Evolutionary conservation across 805 yeast species (phyloP), one percentile per base, ranked within the genome.

Genomic region (Komagataella kurtzmanii): DNA sequence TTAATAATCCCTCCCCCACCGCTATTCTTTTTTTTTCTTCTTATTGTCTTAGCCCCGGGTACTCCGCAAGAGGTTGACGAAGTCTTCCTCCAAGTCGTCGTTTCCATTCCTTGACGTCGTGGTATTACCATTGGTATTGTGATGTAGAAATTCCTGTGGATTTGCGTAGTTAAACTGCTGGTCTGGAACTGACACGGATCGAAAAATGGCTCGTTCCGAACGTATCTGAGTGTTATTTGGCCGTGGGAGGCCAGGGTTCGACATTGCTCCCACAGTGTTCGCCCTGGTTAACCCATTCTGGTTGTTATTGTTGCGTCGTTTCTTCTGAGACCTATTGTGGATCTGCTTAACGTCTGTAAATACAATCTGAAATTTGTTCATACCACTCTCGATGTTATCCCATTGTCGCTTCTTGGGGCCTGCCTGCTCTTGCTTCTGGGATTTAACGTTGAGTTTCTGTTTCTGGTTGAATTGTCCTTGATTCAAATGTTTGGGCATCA

Each of bases 331-430:
- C n/a, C 36, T 21, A 19, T 36, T 17, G 4, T 46, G 21, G 18
- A 50, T 24, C 24, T 30, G 19, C 21, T 59, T 60, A 58, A 72
- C 69, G 56, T 73, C 77, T 3, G 75, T 64, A 50, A 73, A 66
- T 2, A 73, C 73, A 53, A 73, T 72, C 58, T 74, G 77, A 57
- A 73, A 73, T 58, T 70, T 70, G 56, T 70, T 70, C 66, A 70
- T 65, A 12, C 72, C 72, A 10, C 69, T 66, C 56, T 68, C 66
- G 67, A 65, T 65, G 49, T 66, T 55, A 17, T 47, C 21, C 6
- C 48, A 53, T 6, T 51, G 14, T 17, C 58, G 49, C 43, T 53
- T 55, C 50, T 50, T 30, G 40, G 40, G 40, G 1, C 40, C 51
- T 30, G 40, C 40, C 40, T 30, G 40, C 40, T 30, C 14, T 30